Evolutionary conservation across 2,329 filamentous ascomycete species (phyloP), one percentile per base, ranked within the genome.

Genomic region (Hypoxylon sp.): DNA sequence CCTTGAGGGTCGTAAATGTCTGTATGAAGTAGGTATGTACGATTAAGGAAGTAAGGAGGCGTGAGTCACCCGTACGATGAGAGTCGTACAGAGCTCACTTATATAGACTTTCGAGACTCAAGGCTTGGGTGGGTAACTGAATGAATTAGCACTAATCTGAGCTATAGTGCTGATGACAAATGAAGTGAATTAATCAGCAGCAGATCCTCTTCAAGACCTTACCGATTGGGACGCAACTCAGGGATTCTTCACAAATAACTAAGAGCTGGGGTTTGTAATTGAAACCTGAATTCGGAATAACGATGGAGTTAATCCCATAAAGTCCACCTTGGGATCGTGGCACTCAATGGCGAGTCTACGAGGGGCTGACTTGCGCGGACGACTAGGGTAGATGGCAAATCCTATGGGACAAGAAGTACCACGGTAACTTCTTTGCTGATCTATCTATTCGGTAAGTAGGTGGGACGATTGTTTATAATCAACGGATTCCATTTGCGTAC

Each of bases 161-260:
- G 10, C n/a, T 58, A 56, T 54, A 52, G 22, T 17, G 14, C 24
- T 9, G 55, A 65, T 68, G 65, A 70, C 62, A 70, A 68, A 65
- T 63, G n/a, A 52, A 17, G 24, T 11, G n/a, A 51, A 68, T 66
- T 65, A 54, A 63, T 68, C 65, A 68, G 48, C 65, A 58, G 37
- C 11, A 37, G 22, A 22, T 39, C 17, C 24, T 22, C n/a, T 14
- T 48, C 26, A 39, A 61, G 39, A 22, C 47, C 58, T 66, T 65
- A 63, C 50, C 44, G 14, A 58, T 64, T 31, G 48, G 29, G 42
- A 8, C 31, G 55, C 11, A 55, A 3, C 22, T 11, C 29, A 58
- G 53, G 53, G 48, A 52, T 63, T 56, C 31, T 26, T n/a, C 17
- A 29, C 9, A 14, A 61, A 26, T 13, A 57, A 51, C 9, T 0